Evolutionary conservation across 2,329 filamentous ascomycete species (phyloP).

Genomic region (Colletotrichum navitas): DNA sequence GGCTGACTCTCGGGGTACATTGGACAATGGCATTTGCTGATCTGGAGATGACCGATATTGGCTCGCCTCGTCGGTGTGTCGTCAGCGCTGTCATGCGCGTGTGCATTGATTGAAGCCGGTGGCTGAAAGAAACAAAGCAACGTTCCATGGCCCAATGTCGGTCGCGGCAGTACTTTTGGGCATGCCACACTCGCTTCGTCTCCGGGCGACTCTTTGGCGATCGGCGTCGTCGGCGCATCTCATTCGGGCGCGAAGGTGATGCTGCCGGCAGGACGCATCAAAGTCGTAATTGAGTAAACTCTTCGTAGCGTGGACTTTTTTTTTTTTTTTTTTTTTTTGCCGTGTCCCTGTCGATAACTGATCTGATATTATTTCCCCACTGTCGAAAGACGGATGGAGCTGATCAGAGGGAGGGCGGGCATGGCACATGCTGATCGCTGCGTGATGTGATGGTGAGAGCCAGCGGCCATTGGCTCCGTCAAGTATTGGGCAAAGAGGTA

Average conservation of each 20-base stretch:
- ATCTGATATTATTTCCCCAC: slow-evolving; percentile 37
- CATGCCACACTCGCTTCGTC: slow-evolving; percentile 16
- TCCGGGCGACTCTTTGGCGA: slow-evolving; percentile 16
- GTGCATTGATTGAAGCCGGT: slow-evolving; percentile 12
- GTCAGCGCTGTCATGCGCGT: slow-evolving; percentile 21
- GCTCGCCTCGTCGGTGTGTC: slow-evolving; percentile 7
- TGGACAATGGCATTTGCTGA: slow-evolving; percentile 25
- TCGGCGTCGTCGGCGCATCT: slow-evolving; percentile 14
- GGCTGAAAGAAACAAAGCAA: slow-evolving; percentile 37
- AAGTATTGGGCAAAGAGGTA: slow-evolving; percentile 18
- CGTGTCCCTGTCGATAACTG: slow-evolving; percentile 36
- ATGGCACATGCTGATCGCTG: slow-evolving; percentile 24
- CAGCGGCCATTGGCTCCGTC: slow-evolving; percentile 26
- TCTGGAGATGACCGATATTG: slow-evolving; percentile 5
- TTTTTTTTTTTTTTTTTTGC: too few species aligned
- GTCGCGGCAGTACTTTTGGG: not conserved
- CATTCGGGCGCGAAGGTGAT: slow-evolving; percentile 13
- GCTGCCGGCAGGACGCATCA: slow-evolving; percentile 16
- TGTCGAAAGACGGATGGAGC: slow-evolving; percentile 16
- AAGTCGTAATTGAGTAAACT: slow-evolving; percentile 1
- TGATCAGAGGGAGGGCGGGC: slow-evolving; percentile 10
- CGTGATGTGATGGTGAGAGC: not conserved
- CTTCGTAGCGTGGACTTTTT: not conserved
- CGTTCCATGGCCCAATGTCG: slow-evolving; percentile 31
- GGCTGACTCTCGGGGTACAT: slow-evolving; percentile 24